Conservation (phyloP, 495 filamentous ascomycete genomes). For the Annulohypoxylon maeteangense region DNA sequence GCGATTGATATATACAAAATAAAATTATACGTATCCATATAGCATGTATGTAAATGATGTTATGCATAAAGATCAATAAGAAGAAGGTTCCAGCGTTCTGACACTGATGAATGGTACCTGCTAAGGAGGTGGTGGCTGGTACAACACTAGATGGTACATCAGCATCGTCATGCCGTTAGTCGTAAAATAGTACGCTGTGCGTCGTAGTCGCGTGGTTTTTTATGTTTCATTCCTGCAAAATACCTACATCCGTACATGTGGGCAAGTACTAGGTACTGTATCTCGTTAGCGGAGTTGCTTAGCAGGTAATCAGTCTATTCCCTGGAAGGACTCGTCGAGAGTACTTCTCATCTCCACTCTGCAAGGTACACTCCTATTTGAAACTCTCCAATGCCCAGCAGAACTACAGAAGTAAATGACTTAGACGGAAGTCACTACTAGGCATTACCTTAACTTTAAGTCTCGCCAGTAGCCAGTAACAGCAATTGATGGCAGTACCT, state of each 20-base stretch:
- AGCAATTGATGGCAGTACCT: no score
- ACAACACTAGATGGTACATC: neutral
- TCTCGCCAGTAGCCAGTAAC: neutral
- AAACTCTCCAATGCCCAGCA: conserved; percentile 12
- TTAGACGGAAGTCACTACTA: neutral
- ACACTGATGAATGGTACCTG: neutral
- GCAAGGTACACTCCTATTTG: conserved; percentile 40
- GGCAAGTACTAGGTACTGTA: neutral
- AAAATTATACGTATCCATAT: no score
- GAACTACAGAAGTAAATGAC: conserved; percentile 14
- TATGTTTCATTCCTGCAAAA: neutral
- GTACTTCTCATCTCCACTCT: conserved; percentile 38
- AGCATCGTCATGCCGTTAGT: neutral
- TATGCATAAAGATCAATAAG: neutral
- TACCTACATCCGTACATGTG: neutral
- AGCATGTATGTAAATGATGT: neutral
- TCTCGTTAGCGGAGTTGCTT: neutral
- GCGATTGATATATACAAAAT: no score
- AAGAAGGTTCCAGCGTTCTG: neutral
- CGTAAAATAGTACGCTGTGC: conserved; percentile 5
- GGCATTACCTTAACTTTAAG: neutral
- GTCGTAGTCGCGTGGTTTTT: conserved; percentile 16
- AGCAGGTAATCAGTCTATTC: conserved; percentile 24
- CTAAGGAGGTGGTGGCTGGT: neutral
- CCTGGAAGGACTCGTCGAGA: conserved; percentile 10